Percentiles rank a stretch among this genome's conserved stretches.
Conservation (phyloP, 2,329 filamentous ascomycete species). For the Didymella lethalis region DNA sequence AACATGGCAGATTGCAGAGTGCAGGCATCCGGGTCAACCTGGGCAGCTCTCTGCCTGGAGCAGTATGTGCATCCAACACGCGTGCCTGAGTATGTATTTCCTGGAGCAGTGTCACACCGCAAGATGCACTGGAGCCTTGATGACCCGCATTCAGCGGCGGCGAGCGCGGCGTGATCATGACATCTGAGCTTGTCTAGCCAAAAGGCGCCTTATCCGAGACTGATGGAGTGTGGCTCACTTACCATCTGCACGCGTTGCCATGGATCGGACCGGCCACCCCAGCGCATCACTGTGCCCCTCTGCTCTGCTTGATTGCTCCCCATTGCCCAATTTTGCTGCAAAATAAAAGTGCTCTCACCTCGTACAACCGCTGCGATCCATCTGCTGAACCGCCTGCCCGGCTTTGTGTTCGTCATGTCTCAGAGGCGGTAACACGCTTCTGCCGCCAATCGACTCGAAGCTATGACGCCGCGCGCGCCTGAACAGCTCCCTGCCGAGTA, state of each 20-base stretch:
- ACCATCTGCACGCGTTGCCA: conserved; percentile 18
- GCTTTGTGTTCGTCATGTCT: conserved; percentile 18
- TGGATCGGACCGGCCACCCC: conserved; percentile 14
- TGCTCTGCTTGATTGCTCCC: not conserved
- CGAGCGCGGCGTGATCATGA: conserved; percentile 19
- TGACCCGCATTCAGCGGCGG: conserved; percentile 20
- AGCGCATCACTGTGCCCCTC: conserved; percentile 8
- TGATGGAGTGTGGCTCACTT: conserved; percentile 22
- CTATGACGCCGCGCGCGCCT: conserved; percentile 42
- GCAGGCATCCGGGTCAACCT: not conserved
- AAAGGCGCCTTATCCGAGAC: conserved; percentile 20
- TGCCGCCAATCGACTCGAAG: conserved; percentile 35
- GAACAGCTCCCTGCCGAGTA: conserved; percentile 26
- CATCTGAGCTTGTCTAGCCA: conserved; percentile 17
- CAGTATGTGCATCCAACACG: no score
- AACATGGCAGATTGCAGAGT: not conserved
- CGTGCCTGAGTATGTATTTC: not conserved
- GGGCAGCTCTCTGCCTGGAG: not conserved
- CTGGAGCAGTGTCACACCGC: conserved; percentile 12
- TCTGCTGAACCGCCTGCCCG: conserved; percentile 4
- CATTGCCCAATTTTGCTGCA: not conserved
- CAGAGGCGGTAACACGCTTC: conserved; percentile 13
- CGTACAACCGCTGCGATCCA: not conserved
- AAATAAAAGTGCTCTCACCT: not conserved
- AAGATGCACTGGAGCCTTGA: conserved; percentile 10